Conservation (phyloP, 768 basidiomycete species). For the Mrakia blollopis region DNA sequence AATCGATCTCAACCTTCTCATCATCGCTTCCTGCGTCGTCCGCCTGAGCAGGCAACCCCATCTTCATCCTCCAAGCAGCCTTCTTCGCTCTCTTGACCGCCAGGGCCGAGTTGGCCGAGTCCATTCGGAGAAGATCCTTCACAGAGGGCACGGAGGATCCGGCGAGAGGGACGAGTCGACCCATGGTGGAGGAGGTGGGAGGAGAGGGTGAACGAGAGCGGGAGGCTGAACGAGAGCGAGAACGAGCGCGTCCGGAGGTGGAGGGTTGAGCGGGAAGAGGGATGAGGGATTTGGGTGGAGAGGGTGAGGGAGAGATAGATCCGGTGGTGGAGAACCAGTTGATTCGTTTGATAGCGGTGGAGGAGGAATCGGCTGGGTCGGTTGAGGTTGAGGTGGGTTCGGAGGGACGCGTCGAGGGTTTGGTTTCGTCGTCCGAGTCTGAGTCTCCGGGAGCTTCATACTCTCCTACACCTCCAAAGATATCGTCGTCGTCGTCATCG, state of each 20-base stretch:
- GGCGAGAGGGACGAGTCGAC: slow-evolving; percentile 13
- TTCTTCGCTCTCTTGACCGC: slow-evolving; percentile 69
- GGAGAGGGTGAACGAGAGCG: slow-evolving; percentile 26
- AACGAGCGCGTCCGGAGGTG: neutral
- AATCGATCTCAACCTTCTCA: slow-evolving; percentile 42
- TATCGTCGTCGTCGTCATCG: slow-evolving; percentile 27
- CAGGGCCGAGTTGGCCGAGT: slow-evolving; percentile 59
- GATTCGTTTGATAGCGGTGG: neutral
- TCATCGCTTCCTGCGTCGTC: slow-evolving; percentile 46
- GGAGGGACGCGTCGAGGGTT: neutral
- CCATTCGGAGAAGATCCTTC: slow-evolving; percentile 71
- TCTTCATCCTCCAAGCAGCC: slow-evolving; percentile 49
- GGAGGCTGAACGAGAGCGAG: neutral
- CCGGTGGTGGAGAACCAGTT: slow-evolving; percentile 26
- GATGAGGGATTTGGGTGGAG: neutral
- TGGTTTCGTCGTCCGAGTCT: slow-evolving; percentile 19
- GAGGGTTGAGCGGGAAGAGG: neutral
- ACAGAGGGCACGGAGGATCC: slow-evolving; percentile 62
- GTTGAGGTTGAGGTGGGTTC: neutral
- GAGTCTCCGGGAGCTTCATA: slow-evolving; percentile 20
- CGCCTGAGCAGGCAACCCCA: slow-evolving; percentile 38
- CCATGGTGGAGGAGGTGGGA: neutral
- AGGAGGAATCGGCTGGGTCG: neutral
- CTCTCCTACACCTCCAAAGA: slow-evolving; percentile 32
- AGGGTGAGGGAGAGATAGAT: slow-evolving; percentile 14